Percentiles rank a stretch among this genome's conserved stretches.
Conservation (phyloP, 441 rosid genomes). For the Gossypium trilobum region DNA sequence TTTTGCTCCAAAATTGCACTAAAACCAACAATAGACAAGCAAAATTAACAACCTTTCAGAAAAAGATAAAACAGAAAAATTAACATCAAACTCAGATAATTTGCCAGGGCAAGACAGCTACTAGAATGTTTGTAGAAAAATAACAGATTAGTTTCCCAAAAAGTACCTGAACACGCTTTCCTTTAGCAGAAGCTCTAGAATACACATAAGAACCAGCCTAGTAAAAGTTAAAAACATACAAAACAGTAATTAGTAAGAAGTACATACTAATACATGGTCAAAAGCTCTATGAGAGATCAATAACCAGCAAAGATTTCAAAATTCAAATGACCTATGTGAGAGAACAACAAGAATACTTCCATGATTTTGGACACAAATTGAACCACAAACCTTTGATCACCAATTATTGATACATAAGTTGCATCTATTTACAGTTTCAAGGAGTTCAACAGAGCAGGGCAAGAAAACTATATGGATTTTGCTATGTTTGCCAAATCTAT, state of each 20-base stretch:
- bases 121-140: background rate
- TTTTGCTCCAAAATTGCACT: slow-evolving; percentile 97
- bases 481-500: background rate
- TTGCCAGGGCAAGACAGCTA: background rate
- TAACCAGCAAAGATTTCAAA: background rate
- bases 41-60: background rate
- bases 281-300: background rate
- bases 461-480: background rate
- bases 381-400: background rate
- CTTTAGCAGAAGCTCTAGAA: slow-evolving; percentile 77
- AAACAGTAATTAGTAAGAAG: background rate
- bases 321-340: background rate
- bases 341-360: background rate
- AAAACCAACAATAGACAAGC: slow-evolving; percentile 12
- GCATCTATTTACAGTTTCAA: background rate
- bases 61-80: background rate
- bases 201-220: slow-evolving; percentile 94
- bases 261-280: background rate
- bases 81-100: slow-evolving; percentile 4
- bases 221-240: background rate
- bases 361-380: background rate
- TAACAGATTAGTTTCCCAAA: slow-evolving; percentile 5
- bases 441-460: background rate
- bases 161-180: slow-evolving; percentile 83
- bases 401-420: background rate